Percentiles rank a stretch among this genome's conserved stretches.
phyloP scores from a whole-genome alignment of 2,329 filamentous ascomycete species.

The Diaporthe nobilis region DNA sequence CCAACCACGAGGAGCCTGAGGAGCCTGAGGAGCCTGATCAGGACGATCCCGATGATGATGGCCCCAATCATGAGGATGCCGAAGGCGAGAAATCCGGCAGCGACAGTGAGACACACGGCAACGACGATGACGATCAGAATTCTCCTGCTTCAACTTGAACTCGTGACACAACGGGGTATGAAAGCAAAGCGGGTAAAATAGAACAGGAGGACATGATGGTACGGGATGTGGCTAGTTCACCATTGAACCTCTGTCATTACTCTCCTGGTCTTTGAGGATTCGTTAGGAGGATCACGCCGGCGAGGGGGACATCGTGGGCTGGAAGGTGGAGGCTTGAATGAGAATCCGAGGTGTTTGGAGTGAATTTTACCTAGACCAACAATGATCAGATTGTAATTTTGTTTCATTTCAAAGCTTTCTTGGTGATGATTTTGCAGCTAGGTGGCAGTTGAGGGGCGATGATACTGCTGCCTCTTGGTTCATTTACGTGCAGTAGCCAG shows the following conservation, averaged over 20 bases:
- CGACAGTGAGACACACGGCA: background rate
- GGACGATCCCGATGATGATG: too few relatives aligned
- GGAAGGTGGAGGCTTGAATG: background rate
- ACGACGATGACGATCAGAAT: background rate
- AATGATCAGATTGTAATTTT: background rate
- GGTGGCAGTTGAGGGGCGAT: background rate
- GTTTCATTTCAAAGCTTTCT: background rate
- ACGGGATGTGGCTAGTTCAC: background rate
- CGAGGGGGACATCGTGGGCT: background rate
- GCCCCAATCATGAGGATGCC: too few relatives aligned
- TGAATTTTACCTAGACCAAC: background rate
- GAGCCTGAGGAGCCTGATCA: background rate
- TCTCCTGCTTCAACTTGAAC: background rate
- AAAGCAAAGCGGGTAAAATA: background rate
- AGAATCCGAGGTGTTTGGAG: background rate
- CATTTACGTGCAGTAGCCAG: too few relatives aligned
- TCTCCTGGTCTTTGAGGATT: background rate
- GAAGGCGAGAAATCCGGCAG: background rate
- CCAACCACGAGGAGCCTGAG: background rate
- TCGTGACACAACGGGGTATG: background rate
- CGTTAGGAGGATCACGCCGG: background rate
- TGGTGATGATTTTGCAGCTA: background rate
- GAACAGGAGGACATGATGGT: background rate
- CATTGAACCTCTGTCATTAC: background rate
- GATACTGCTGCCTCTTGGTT: background rate